Conservation (phyloP, 2,329 filamentous ascomycete genomes). For the Stagonosporopsis rhizophila region DNA sequence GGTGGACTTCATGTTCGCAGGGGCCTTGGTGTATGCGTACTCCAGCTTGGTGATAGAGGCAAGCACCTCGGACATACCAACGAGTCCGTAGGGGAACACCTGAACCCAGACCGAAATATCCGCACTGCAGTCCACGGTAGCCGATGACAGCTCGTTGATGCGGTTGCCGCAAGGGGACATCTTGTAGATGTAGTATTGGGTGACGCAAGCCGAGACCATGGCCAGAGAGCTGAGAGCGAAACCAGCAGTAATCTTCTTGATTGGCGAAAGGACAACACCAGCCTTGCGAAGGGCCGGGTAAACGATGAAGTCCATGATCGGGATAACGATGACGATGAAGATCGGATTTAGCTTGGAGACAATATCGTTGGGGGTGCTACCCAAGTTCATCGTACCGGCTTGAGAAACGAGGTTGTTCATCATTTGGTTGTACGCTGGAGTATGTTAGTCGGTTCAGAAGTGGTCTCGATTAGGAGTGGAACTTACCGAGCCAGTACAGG, state of each 20-base stretch:
- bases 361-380: slow-evolving; percentile 78
- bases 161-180: slow-evolving; percentile 37
- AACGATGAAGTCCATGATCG: slow-evolving; percentile 67
- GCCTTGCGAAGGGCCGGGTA: slow-evolving; percentile 73
- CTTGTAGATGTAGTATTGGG: slow-evolving; percentile 62
- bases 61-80: slow-evolving; percentile 67
- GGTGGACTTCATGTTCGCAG: slow-evolving; percentile 65
- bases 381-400: slow-evolving; percentile 70
- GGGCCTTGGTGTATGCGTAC: slow-evolving; percentile 54
- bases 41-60: slow-evolving; percentile 74
- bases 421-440: slow-evolving; percentile 54
- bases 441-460: neutral
- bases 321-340: slow-evolving; percentile 71
- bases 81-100: slow-evolving; percentile 61
- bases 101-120: slow-evolving; percentile 64
- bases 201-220: slow-evolving; percentile 64
- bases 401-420: slow-evolving; percentile 73
- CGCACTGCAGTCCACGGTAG: slow-evolving; percentile 51
- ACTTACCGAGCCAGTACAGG: slow-evolving; percentile 32
- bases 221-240: slow-evolving; percentile 71
- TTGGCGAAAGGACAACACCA: slow-evolving; percentile 72
- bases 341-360: slow-evolving; percentile 80
- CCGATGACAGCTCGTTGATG: slow-evolving; percentile 43
- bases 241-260: slow-evolving; percentile 76
- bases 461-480: neutral